Base-by-base conservation (phyloP, 108 stramenopile species). In the Aureococcus anophagefferens region DNA sequence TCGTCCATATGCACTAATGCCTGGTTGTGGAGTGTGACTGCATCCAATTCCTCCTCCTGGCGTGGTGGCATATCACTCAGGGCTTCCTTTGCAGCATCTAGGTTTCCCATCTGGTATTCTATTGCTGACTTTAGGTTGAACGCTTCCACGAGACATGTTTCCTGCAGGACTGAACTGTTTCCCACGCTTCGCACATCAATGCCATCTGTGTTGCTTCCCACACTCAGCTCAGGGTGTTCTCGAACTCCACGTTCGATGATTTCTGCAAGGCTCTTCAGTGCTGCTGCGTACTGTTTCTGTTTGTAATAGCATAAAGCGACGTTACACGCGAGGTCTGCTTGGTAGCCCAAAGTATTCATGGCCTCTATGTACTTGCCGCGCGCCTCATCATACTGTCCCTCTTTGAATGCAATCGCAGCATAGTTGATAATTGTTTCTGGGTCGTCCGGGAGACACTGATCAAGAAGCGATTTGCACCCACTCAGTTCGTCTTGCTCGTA, bases 41-140 rank as follows among this genome's bases (percentile, higher is more conserved):
- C 75, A 67, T 94, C 93, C 5, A 91, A 69, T 69, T 90, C 88
- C 67, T 86, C 88, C 37, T 80, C 69, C 37, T 46, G 31, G 0
- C 88, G 71, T 5, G 91, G 86, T 21, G 88, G 88, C 89, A 93
- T 84, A 46, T 87, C 87, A 63, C 71, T 81, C 65, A 91, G 77
- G 33, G 84, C 83, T 64, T 89, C 86, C 66, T 73, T 80, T n/a
- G 91, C 89, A 17, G 78, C 83, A 11, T 77, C 87, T 18, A 63
- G 7, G 63, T 89, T 67, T 44, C 83, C 89, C 64, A 75, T 74
- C 21, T 73, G 71, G 68, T 80, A 86, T 67, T 88, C 84, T 33
- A 94, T 89, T 44, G 91, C 89, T 14, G 91, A 87, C 76, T 90
- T 91, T 31, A 94, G 77, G 71, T 94, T 94, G 75, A 91, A 82